Evolutionary conservation across 495 filamentous ascomycete genomes (phyloP), one percentile per base, ranked within the genome.

Genomic region (Chaetomium fimeti): DNA sequence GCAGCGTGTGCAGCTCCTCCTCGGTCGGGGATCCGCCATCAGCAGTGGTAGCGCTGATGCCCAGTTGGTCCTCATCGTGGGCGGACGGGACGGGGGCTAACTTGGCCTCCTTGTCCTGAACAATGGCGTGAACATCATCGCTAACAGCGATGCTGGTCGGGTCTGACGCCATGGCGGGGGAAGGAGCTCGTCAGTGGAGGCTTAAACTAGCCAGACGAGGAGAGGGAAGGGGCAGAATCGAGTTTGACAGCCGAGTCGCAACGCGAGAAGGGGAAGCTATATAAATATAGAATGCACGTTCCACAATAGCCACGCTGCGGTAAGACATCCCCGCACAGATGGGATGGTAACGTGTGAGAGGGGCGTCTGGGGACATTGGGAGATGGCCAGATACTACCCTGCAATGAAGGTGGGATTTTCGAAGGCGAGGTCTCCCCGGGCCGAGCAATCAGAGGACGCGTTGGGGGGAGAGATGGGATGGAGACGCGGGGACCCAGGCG

Each of bases 1-100:
- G 85, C 9, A 92, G 80, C 0, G 83, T 85, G 0, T 72, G 64
- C 52, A 88, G 69, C 57, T 92, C 86, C 42, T 87, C 83, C 2
- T 82, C 79, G 0, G 85, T 91, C 0, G 85, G 89, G 7, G 12
- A 11, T 5, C 52, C 51, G 57, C 58, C 62, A 28, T 71, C 66
- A 51, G 54, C 43, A 6, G 38, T 61, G 15, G 38, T 61, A 52
- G 67, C 15, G 6, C 9, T 47, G 45, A 24, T n/a, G 45, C 66
- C 67, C 4, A 68, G 42, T 5, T 63, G 56, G 28, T 66, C 57
- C 5, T 63, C 49, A 4, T 67, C 66, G 20, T 49, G 12, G 25
- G 25, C 36, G 24, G 58, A 53, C 24, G 57, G 6, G 29, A 57
- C 58, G 40, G 64, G 66, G 32, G 43, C 54, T 20, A 63, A 22